Conservation (phyloP, 495 filamentous ascomycete genomes). For the Wilcoxina mikolae region DNA sequence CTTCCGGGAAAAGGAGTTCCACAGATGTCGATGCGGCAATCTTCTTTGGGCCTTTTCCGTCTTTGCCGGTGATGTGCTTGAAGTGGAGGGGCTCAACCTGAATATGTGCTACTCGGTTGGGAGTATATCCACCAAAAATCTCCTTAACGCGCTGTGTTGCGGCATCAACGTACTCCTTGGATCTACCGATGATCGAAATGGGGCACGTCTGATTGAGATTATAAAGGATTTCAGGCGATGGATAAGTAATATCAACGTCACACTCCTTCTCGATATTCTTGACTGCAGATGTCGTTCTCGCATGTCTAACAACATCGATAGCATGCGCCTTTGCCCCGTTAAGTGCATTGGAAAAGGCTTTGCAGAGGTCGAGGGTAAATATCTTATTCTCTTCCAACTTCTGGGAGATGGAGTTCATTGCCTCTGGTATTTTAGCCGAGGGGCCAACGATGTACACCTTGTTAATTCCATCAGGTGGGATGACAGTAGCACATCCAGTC, state of each 20-base stretch:
- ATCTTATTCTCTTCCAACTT: not conserved
- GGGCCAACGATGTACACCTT: constrained; percentile 73
- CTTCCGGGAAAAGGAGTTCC: constrained; percentile 22
- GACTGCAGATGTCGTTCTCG: constrained; percentile 60
- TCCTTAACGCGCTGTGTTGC: constrained; percentile 24
- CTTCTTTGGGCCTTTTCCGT: constrained; percentile 18
- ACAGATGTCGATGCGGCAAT: constrained; percentile 15
- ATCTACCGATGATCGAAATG: constrained; percentile 15
- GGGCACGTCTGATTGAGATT: constrained; percentile 14
- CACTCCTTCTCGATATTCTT: constrained; percentile 61
- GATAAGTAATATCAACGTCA: constrained; percentile 66
- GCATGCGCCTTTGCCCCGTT: constrained; percentile 60
- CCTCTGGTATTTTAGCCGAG: constrained; percentile 50
- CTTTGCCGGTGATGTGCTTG: constrained; percentile 22
- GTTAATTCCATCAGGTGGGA: constrained; percentile 58
- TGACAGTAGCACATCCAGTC: constrained; percentile 75
- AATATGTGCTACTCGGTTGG: constrained; percentile 45
- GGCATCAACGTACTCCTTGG: constrained; percentile 25
- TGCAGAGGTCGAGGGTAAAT: constrained; percentile 54
- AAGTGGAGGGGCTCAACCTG: constrained; percentile 26
- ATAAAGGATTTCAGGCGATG: constrained; percentile 36
- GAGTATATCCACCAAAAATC: constrained; percentile 30
- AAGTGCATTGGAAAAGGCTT: constrained; percentile 58
- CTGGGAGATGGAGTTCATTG: constrained; percentile 50
- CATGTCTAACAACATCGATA: constrained; percentile 67